phyloP scores from a whole-genome alignment of 768 basidiomycete genomes.

The Tylopilus balloui region DNA sequence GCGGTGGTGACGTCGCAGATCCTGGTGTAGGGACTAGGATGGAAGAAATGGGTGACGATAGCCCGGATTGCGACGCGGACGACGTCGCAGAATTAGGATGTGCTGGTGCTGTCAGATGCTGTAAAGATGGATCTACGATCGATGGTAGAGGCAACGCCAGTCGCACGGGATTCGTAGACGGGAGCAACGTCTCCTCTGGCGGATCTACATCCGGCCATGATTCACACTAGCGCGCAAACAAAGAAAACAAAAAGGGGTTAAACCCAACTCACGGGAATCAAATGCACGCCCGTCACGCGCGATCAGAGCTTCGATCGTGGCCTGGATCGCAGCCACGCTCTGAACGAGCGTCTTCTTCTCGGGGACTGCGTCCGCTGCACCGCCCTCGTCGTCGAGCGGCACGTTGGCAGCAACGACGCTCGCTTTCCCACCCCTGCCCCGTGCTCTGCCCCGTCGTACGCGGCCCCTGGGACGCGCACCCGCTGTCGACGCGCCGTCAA shows the following conservation, averaged over 20 bases:
- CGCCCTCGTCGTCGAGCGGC: no score
- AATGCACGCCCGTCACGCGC: conserved; percentile 2
- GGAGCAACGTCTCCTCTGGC: no score
- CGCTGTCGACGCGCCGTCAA: no score
- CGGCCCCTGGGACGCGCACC: no score
- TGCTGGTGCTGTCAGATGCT: not conserved
- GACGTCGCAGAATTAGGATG: not conserved
- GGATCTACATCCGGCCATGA: no score
- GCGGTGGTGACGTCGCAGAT: not conserved
- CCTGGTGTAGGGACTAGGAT: not conserved
- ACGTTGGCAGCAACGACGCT: no score
- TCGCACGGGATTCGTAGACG: no score
- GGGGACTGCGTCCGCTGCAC: no score
- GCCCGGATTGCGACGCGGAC: not conserved
- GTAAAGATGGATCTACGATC: not conserved
- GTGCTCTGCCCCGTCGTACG: not conserved
- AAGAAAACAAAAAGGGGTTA: not conserved
- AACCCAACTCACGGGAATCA: conserved; percentile 9
- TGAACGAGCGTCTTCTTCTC: conserved; percentile 6
- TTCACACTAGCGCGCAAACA: no score
- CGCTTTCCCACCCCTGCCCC: not conserved
- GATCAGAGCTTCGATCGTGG: conserved; percentile 19
- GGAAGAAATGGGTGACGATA: not conserved
- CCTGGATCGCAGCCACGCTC: conserved; percentile 18
- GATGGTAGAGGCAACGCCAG: not conserved